Conservation (phyloP, 805 yeast genomes). For the Hyphopichia homilentoma region DNA sequence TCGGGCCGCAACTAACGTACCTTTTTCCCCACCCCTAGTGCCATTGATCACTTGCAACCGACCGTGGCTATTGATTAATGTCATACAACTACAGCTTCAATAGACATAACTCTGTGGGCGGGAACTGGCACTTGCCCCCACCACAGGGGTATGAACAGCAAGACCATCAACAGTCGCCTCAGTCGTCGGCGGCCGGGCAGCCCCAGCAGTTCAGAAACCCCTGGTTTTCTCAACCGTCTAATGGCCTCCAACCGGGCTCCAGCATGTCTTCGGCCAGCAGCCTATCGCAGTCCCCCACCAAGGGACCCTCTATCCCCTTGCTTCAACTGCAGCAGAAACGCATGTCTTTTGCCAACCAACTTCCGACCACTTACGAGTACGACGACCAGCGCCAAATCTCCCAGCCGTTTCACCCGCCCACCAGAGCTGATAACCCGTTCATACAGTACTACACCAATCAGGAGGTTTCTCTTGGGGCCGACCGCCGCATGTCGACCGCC, state of each 20-base stretch:
- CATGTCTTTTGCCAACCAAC: conserved; percentile 39
- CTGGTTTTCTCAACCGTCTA: conserved; percentile 30
- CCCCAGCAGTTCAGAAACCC: conserved; percentile 33
- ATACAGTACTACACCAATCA: conserved; percentile 38
- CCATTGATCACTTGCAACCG: no score
- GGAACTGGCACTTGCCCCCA: conserved; percentile 34
- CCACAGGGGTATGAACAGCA: conserved; percentile 14
- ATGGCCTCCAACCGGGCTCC: conserved; percentile 2
- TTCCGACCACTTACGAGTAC: conserved; percentile 51
- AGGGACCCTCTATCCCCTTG: conserved; percentile 19
- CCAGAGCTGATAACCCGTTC: conserved; percentile 44
- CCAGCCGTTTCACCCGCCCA: conserved; percentile 37
- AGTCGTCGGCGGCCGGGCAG: conserved; percentile 5
- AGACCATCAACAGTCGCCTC: conserved; percentile 7
- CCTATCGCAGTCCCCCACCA: conserved; percentile 26
- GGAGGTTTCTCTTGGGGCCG: conserved; percentile 28
- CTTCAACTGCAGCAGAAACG: conserved; percentile 27
- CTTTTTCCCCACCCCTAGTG: neutral
- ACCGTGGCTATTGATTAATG: no score
- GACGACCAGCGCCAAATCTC: conserved; percentile 14
- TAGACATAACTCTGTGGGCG: conserved; percentile 37
- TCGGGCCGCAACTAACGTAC: no score
- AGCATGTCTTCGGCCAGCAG: conserved; percentile 4
- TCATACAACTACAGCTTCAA: conserved; percentile 29
- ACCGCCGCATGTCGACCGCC: conserved; percentile 37